These are phyloP conservation scores for Calamus simplicifolius DNA, from an alignment of 176 grass and related monocot species.

Conservation along the genomic window DNA sequence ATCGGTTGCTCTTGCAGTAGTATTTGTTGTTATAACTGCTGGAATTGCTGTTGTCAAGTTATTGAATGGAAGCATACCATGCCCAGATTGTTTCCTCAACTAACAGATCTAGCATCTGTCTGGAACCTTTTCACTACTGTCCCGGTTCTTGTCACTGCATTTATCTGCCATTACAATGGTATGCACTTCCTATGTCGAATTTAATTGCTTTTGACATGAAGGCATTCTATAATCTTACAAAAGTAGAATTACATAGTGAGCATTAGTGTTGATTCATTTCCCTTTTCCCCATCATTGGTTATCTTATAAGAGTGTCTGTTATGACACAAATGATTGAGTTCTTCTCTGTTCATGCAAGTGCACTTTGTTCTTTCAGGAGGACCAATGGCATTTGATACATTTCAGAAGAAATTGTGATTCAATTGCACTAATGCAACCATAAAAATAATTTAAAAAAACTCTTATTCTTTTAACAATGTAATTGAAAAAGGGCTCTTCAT, in stretches of 20 bases:
- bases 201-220: background rate
- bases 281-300: too few relatives aligned
- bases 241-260: background rate
- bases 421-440: too few relatives aligned
- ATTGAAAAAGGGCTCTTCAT: too few relatives aligned
- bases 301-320: too few relatives aligned
- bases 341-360: too few relatives aligned
- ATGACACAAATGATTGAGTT: too few relatives aligned
- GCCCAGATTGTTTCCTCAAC: conserved; percentile 67
- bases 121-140: conserved; percentile 85
- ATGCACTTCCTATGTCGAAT: background rate
- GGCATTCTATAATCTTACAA: background rate
- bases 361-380: too few relatives aligned
- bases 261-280: background rate
- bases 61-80: conserved; percentile 43
- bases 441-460: too few relatives aligned
- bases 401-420: too few relatives aligned
- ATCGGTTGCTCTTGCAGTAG: conserved; percentile 71
- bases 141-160: conserved; percentile 83
- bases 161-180: conserved; percentile 88
- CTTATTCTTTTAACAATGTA: too few relatives aligned
- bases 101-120: conserved; percentile 45
- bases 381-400: too few relatives aligned
- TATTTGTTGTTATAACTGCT: conserved; percentile 77
- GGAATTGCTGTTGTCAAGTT: conserved; percentile 63